Evolutionary conservation across 176 grass and related monocot genomes (phyloP), one percentile per base, ranked within the genome.

Genomic region (Raddia guianensis): DNA sequence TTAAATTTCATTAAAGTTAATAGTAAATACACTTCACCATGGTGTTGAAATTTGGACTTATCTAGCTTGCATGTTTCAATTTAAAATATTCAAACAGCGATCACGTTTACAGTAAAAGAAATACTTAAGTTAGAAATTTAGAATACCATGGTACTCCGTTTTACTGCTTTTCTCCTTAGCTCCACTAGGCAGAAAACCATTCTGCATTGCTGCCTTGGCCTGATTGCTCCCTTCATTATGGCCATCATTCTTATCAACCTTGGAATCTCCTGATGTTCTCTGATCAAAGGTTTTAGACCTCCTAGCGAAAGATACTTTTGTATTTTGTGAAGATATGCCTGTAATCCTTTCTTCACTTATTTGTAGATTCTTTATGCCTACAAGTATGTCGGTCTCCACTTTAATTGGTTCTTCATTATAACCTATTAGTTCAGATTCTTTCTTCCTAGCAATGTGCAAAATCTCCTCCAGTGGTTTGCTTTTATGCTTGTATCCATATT

Each of bases 391-490:
- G 75, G 48, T 18, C 58, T 87, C 80, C 71, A 94, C 83, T 64
- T 77, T 59, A 78, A 98, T 76, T 21, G 90, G 86, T 66, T 93
- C 90, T 89, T 98, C 95, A 68, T 94, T 80, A 91, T 92, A 98
- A 33, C 95, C 95, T 67, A 94, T 86, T 48, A 98, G 86, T 85
- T 89, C 55, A 56, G 95, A 79, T 89, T 89, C 68, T 9, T 77
- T 87, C 59, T 94, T 98, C 56, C 64, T 81, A 78, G 95, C 72
- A 79, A 63, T 60, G 53, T 0, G 65, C 72, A 98, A 44, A 80
- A 85, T 87, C n/a, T 98, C 90, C 84, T 98, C 87, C 70, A 98
- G 68, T 32, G 92, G 87, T 83, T 94, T 98, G 73, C 79, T 91
- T 88, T 85, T 94, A 88, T 89, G 90, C 18, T 87, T 98, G 86